Percentiles rank a stretch among this genome's conserved stretches.
Conservation (phyloP, 1,284 basidiomycete genomes). For the Neotropicomus parvogracilis region DNA sequence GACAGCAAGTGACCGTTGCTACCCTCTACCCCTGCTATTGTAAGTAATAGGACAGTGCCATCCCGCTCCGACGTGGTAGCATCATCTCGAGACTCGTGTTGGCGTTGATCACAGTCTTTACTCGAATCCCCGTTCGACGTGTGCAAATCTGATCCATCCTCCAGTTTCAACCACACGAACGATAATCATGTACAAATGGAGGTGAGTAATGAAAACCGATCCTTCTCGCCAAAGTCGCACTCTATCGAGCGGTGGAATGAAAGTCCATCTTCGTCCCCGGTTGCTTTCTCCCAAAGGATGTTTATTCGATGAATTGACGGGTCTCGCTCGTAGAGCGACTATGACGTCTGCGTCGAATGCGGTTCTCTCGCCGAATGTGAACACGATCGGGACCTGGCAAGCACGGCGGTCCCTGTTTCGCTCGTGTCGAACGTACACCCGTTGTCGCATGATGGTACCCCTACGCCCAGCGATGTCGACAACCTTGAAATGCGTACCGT, state of each 20-base stretch:
- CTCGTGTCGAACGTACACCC: constrained; percentile 7
- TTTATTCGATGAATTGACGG: constrained; percentile 14
- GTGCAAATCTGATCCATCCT: constrained; percentile 15
- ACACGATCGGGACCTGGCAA: constrained; percentile 54
- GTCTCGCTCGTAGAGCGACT: constrained; percentile 61
- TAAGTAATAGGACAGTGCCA: constrained; percentile 7
- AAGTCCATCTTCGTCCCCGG: neutral
- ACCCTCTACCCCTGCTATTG: constrained; percentile 15
- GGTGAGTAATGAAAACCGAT: constrained; percentile 39
- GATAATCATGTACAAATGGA: constrained; percentile 77
- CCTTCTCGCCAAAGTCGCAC: constrained; percentile 20
- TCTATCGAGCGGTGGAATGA: constrained; percentile 19
- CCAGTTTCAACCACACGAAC: constrained; percentile 78
- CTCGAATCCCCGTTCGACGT: neutral
- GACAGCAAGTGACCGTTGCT: constrained; percentile 22
- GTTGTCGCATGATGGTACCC: constrained; percentile 8
- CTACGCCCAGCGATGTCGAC: constrained; percentile 31
- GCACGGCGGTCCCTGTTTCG: neutral
- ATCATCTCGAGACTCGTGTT: too few relatives aligned
- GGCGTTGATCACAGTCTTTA: neutral
- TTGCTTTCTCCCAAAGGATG: constrained; percentile 2
- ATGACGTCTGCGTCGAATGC: constrained; percentile 78
- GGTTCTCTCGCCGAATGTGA: constrained; percentile 70
- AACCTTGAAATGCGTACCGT: constrained; percentile 68
- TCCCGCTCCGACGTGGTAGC: neutral